These are phyloP conservation scores for Remersonia thermophila DNA, from an alignment of 2,329 filamentous ascomycete genomes.

Conservation along the genomic window DNA sequence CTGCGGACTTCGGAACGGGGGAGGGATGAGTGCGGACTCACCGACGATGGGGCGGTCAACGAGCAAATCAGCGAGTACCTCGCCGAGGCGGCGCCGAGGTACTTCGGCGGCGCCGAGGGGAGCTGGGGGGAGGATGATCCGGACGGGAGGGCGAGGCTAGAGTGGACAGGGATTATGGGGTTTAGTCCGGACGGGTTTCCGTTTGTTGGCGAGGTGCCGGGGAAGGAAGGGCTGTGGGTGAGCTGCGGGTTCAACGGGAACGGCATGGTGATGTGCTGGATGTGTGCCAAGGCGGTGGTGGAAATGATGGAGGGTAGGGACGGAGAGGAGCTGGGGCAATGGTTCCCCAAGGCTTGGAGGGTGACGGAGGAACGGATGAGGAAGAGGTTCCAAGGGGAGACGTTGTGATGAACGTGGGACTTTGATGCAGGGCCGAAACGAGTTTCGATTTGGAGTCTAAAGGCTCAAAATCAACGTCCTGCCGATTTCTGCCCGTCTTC, in stretches of 20 bases:
- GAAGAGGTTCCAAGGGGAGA: conserved; percentile 22
- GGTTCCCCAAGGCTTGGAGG: conserved; percentile 42
- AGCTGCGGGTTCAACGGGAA: conserved; percentile 53
- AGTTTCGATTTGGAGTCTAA: too few species aligned
- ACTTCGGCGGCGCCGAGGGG: conserved; percentile 32
- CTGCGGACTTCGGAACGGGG: conserved; percentile 29
- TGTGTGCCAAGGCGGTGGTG: conserved; percentile 44
- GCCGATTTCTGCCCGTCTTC: too few species aligned
- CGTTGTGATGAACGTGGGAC: not conserved
- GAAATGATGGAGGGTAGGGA: conserved; percentile 35
- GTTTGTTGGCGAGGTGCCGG: conserved; percentile 37
- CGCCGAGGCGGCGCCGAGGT: conserved; percentile 28
- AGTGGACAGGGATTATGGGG: conserved; percentile 48
- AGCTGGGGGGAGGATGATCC: conserved; percentile 34
- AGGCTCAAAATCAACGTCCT: too few species aligned
- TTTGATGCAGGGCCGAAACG: not conserved
- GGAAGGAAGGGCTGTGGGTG: conserved; percentile 37
- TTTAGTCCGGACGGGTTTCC: conserved; percentile 41
- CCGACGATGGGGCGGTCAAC: conserved; percentile 43
- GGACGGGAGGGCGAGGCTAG: conserved; percentile 28
- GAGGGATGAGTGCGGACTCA: conserved; percentile 38
- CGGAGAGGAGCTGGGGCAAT: conserved; percentile 24
- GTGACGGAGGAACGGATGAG: conserved; percentile 33
- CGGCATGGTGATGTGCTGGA: conserved; percentile 52
- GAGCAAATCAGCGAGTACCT: conserved; percentile 37